Base-by-base conservation (phyloP, 805 yeast species). In the Candida pseudofarinosa region DNA sequence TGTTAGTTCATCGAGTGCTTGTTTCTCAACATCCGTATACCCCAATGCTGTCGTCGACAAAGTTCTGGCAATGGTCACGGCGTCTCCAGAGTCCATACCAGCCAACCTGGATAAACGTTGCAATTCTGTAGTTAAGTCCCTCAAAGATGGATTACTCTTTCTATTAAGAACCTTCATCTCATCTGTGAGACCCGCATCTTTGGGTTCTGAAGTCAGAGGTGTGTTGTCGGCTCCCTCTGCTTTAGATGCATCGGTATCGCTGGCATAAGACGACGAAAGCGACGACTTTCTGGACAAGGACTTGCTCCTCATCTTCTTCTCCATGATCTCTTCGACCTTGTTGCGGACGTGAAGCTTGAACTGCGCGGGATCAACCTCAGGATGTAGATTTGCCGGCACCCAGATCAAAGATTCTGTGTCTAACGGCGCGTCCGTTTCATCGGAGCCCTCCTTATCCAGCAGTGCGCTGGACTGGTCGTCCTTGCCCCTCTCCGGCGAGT, bases 311-410 rank as follows among this genome's bases (percentile, higher is more conserved):
- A 54, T 36, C 52, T 61, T 58, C 37, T 73, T 66, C 41, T 73
- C 71, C 47, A 76, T 62, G 28, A 77, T 59, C 47, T 76, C 80
- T 46, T 73, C 74, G 3, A 77, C 80, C n/a, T 79, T 73, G 19
- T 67, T 60, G 44, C 82, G 82, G 36, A 85, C 81, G 56, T 84
- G 85, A 50, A 74, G 76, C 49, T 81, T 70, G 65, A 81, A 85
- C 53, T 86, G 88, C 54, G 87, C 95, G 2, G 98, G 98, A 19
- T 95, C 90, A n/a, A 91, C 77, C 54, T 86, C 91, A 1, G 98
- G 98, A 60, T 93, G 99, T 32, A 88, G 73, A 48, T 80, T 81
- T 1, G 98, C 99, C 0, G 98, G 98, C 1, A 93, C 97, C 99
- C 99, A 91, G 41, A 91, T 67, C 26, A 86, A 64, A 44, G 77